Evolutionary conservation across 192 early-diverging fungal species (phyloP).

Genomic region (Phycomyces blakesleeanus): DNA sequence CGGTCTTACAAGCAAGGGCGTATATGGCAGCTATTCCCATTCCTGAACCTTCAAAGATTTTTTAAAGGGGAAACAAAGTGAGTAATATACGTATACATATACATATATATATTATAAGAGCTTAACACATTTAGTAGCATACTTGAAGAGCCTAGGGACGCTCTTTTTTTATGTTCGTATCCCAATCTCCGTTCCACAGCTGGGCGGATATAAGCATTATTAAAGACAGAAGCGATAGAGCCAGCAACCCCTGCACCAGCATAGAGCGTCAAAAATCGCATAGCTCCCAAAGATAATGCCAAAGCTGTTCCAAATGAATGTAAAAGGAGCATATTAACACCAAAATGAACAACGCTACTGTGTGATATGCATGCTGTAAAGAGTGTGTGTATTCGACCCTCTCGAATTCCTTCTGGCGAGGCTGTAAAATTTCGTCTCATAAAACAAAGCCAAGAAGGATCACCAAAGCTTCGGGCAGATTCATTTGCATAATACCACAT

Average conservation of each 20-base stretch:
- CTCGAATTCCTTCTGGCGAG: slow-evolving; percentile 26
- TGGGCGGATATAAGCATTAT: slow-evolving; percentile 38
- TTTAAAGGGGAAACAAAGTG: background rate
- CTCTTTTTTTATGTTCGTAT: background rate
- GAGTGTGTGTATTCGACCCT: slow-evolving; percentile 43
- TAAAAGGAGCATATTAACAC: slow-evolving; percentile 46
- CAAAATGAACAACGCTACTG: slow-evolving; percentile 40
- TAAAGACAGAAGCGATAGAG: slow-evolving; percentile 34
- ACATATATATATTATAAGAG: background rate
- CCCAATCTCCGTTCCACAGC: slow-evolving; percentile 19
- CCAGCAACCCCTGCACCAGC: slow-evolving; percentile 36
- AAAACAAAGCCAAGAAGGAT: slow-evolving; percentile 34
- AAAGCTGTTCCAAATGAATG: slow-evolving; percentile 44
- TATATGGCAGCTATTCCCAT: slow-evolving; percentile 52
- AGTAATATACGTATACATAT: background rate
- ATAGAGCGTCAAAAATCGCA: slow-evolving; percentile 42
- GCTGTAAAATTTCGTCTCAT: slow-evolving; percentile 45
- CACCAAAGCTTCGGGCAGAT: slow-evolving; percentile 37
- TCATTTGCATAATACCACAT: slow-evolving; percentile 47
- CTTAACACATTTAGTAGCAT: no score
- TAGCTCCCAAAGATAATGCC: slow-evolving; percentile 38
- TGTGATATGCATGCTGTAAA: slow-evolving; percentile 46
- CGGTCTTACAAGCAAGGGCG: slow-evolving; percentile 37
- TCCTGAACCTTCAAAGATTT: slow-evolving; percentile 14
- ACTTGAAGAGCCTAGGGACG: slow-evolving; percentile 50